Conservation (phyloP, 257 asterid genomes). For the Solanum piurae region DNA sequence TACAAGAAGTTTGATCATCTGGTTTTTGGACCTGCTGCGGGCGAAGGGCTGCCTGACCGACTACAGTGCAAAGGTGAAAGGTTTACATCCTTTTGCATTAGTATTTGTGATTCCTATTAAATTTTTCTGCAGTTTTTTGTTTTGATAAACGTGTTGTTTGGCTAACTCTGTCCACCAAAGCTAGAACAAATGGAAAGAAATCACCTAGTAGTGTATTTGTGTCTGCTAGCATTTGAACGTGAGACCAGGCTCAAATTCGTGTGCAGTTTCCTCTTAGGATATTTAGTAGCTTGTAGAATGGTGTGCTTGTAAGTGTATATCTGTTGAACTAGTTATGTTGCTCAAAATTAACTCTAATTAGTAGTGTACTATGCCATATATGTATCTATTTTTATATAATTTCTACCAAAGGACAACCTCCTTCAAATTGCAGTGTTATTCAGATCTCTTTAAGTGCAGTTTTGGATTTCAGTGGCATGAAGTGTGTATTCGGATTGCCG, state of each 20-base stretch:
- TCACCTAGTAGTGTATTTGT: background rate
- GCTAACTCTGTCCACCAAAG: background rate
- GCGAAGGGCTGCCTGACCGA: conserved; percentile 67
- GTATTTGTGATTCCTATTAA: background rate
- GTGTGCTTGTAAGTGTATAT: background rate
- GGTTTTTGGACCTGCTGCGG: conserved; percentile 80
- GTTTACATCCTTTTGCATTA: conserved; percentile 11
- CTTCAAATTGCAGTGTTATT: background rate
- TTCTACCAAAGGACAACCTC: too few species aligned
- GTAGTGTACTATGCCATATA: background rate
- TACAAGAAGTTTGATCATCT: conserved; percentile 56
- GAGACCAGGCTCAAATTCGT: background rate
- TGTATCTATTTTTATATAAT: background rate
- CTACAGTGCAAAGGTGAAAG: conserved; percentile 83
- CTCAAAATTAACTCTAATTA: background rate
- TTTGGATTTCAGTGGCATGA: background rate
- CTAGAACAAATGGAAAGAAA: background rate
- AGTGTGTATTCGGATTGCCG: background rate
- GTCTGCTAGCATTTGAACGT: background rate
- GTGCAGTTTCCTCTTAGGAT: background rate
- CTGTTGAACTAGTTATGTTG: background rate
- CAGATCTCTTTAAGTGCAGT: background rate
- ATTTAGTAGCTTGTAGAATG: background rate
- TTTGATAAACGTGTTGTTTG: too few species aligned
- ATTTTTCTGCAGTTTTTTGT: background rate